Evolutionary conservation across 345 rosid genomes (phyloP).

Genomic region (Dimocarpus longan): DNA sequence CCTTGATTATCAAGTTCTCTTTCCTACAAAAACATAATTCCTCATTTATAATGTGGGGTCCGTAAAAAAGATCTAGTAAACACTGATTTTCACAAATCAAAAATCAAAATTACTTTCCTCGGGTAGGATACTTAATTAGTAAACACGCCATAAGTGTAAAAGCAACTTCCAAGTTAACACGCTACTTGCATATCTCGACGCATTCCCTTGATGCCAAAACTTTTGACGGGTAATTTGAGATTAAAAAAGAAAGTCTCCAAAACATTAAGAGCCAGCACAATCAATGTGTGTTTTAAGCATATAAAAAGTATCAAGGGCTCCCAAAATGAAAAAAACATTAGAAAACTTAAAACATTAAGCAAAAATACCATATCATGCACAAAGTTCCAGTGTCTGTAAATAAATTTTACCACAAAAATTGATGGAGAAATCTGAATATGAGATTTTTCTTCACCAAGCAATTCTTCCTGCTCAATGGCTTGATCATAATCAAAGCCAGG

Average conservation of each 20-base stretch:
- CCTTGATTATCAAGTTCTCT: no score
- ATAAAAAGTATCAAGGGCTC: neutral
- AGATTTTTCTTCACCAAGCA: slow-evolving; percentile 28
- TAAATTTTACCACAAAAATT: slow-evolving; percentile 28
- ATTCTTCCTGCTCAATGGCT: slow-evolving; percentile 19
- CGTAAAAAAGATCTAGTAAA: no score
- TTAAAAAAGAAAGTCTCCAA: neutral
- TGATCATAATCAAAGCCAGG: slow-evolving; percentile 20
- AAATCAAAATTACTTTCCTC: no score
- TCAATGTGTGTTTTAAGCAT: neutral
- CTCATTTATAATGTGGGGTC: no score
- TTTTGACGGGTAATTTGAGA: neutral
- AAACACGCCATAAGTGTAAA: neutral
- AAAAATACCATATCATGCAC: slow-evolving; percentile 1
- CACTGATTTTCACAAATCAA: no score
- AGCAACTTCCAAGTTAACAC: neutral
- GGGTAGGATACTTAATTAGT: no score
- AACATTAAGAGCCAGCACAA: neutral
- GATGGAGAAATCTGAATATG: slow-evolving; percentile 31
- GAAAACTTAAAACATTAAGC: neutral
- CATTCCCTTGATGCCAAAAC: neutral
- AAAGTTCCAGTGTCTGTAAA: slow-evolving; percentile 10
- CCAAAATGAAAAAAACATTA: neutral
- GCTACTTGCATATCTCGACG: neutral
- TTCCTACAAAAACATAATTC: no score